Base-by-base conservation (phyloP, 1,284 basidiomycete species). In the Cerioporus squamosus region DNA sequence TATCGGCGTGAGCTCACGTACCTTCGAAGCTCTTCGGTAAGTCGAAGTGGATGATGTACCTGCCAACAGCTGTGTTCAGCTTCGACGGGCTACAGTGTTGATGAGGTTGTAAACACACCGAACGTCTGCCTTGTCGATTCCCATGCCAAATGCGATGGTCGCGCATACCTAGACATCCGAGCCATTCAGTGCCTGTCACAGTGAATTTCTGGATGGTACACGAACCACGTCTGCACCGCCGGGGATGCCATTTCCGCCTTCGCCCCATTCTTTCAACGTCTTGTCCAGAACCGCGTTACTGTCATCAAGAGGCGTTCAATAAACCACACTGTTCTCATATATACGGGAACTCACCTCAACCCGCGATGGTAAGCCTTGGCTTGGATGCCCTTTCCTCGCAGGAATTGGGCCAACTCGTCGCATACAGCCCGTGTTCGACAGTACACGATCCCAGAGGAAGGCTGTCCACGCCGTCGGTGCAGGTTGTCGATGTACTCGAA, bases 111-210 rank as follows among this genome's bases (percentile, higher is more conserved):
- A 12, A 12, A 71, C 81, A 33, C 75, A 91, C 80, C 91, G 82
- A 38, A 93, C 91, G 68, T 94, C 86, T 2, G 85, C 75, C 72
- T 94, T 94, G 71, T 96, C 93, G 31, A 96, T 94, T 1, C 94
- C 93, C 79, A 95, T 89, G 1, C 94, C 93, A 67, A 95, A 95
- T 1, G 93, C 93, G 44, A 95, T 86, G 0, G 85, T 86, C 1
- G 85, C 84, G 18, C 84, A 83, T 23, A 83, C 79, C 73, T 82
- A 63, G 43, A 73, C 57, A 36, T 17, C 33, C 18, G 15, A 55
- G 46, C 48, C 29, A 39, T 22, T 44, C 23, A 44, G 18, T 12
- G 29, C 15, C 1, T 20, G 18, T n/a, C 10, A 23, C 8, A 42
- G 26, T 9, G 2, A 29, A 43, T 44, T 43, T 48, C 0, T 2